Conservation (phyloP, 306 rosid species). For the Vigna angularis region DNA sequence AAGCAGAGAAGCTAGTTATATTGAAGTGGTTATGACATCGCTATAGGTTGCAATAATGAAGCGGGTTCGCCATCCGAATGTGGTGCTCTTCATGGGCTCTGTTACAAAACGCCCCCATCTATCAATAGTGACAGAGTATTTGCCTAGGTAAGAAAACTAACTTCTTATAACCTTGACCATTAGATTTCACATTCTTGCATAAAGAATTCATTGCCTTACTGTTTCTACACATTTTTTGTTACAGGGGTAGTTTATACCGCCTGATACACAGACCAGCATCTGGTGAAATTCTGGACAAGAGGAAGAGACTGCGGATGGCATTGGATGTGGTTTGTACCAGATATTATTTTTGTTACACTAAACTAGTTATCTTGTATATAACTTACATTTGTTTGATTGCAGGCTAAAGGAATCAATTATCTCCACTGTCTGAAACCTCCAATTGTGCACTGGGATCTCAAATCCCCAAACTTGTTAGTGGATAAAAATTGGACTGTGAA, state of each 20-base stretch:
- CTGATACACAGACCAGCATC: slow-evolving; percentile 90
- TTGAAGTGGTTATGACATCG: slow-evolving; percentile 38
- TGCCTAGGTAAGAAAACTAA: slow-evolving; percentile 69
- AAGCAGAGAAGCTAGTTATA: slow-evolving; percentile 20
- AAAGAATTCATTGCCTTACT: slow-evolving; percentile 26
- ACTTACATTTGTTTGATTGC: slow-evolving; percentile 42
- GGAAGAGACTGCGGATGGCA: slow-evolving; percentile 89
- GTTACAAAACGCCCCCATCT: slow-evolving; percentile 91
- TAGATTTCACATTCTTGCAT: slow-evolving; percentile 2
- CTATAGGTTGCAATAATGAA: slow-evolving; percentile 96
- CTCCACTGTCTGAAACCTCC: slow-evolving; percentile 95
- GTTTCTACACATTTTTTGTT: slow-evolving; percentile 29
- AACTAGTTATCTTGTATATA: not conserved
- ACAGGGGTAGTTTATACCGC: slow-evolving; percentile 92
- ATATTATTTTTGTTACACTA: slow-evolving; percentile 14
- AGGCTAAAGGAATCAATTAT: slow-evolving; percentile 99
- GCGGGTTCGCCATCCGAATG: slow-evolving; percentile 95
- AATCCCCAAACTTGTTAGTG: slow-evolving; percentile 93
- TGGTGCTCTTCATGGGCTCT: slow-evolving; percentile 98
- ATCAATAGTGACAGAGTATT: slow-evolving; percentile 92
- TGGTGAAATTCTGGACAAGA: slow-evolving; percentile 77
- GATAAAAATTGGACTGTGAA: slow-evolving; percentile 97
- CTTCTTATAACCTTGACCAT: slow-evolving; percentile 11
- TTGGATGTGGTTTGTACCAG: slow-evolving; percentile 84
- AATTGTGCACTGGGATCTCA: slow-evolving; percentile 96